These are phyloP conservation scores for Fusarium domesticum DNA, from an alignment of 2,329 filamentous ascomycete species.

Conservation along the genomic window DNA sequence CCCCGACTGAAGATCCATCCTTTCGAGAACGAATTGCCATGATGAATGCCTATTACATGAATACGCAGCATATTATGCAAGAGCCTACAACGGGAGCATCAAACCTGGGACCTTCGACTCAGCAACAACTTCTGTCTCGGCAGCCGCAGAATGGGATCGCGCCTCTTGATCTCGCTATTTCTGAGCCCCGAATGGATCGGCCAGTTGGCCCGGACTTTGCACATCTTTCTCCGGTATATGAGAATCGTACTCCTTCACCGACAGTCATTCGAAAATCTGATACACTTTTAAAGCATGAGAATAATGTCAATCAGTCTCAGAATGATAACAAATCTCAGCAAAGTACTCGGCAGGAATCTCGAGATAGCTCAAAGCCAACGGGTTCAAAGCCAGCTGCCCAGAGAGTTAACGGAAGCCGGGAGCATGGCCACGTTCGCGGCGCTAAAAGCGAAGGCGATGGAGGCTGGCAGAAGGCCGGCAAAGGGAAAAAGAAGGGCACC, in stretches of 20 bases:
- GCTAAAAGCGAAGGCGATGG: conserved; percentile 54
- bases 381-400: conserved; percentile 28
- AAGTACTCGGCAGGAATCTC: conserved; percentile 16
- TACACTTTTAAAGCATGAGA: conserved; percentile 29
- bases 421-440: conserved; percentile 53
- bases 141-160: conserved; percentile 51
- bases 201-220: conserved; percentile 41
- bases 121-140: conserved; percentile 39
- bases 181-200: conserved; percentile 40
- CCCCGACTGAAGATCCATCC: conserved; percentile 37
- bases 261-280: conserved; percentile 56
- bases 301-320: conserved; percentile 10
- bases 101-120: conserved; percentile 34
- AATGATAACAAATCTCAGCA: conserved; percentile 1
- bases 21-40: conserved; percentile 42
- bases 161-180: conserved; percentile 54
- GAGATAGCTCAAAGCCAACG: conserved; percentile 23
- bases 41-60: conserved; percentile 37
- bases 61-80: conserved; percentile 29
- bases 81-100: conserved; percentile 31
- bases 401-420: conserved; percentile 42
- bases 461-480: conserved; percentile 59
- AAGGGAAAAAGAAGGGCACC: conserved; percentile 45
- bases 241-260: conserved; percentile 69
- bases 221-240: conserved; percentile 70